Evolutionary conservation across 768 basidiomycete species (phyloP).

Genomic region (Boletus huronensis): DNA sequence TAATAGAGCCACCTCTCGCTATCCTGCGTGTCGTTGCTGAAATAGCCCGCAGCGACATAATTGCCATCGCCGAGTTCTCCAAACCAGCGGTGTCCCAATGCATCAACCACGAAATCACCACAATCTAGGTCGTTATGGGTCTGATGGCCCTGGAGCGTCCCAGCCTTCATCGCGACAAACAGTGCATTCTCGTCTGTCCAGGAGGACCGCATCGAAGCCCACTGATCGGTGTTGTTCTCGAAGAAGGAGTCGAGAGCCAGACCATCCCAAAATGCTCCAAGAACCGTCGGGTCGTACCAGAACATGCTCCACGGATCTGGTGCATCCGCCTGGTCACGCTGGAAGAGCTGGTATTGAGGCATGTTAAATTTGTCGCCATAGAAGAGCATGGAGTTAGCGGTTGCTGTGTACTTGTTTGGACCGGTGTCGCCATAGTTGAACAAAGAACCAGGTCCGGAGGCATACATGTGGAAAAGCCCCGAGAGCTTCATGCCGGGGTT

Average conservation of each 20-base stretch:
- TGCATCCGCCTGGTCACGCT: slow-evolving; percentile 84
- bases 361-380: slow-evolving; percentile 67
- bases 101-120: slow-evolving; percentile 95
- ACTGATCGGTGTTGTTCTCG: slow-evolving; percentile 65
- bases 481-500: slow-evolving; percentile 75
- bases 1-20: slow-evolving; percentile 87
- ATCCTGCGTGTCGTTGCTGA: slow-evolving; percentile 65
- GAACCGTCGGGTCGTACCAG: slow-evolving; percentile 86
- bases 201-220: slow-evolving; percentile 87
- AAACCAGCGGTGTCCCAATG: slow-evolving; percentile 89
- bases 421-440: slow-evolving; percentile 65
- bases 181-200: slow-evolving; percentile 87
- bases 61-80: slow-evolving; percentile 91
- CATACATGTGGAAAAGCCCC: slow-evolving; percentile 88
- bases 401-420: slow-evolving; percentile 93
- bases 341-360: slow-evolving; percentile 80
- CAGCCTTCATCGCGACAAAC: slow-evolving; percentile 88
- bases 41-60: slow-evolving; percentile 77
- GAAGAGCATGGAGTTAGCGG: slow-evolving; percentile 84
- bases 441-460: slow-evolving; percentile 75
- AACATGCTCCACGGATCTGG: slow-evolving; percentile 86
- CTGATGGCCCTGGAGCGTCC: slow-evolving; percentile 76
- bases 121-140: slow-evolving; percentile 93
- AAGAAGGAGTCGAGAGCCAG: slow-evolving; percentile 82
- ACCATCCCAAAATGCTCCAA: slow-evolving; percentile 91